Conservation (phyloP, 129 eudicot genomes). For the Tanacetum coccineum region DNA sequence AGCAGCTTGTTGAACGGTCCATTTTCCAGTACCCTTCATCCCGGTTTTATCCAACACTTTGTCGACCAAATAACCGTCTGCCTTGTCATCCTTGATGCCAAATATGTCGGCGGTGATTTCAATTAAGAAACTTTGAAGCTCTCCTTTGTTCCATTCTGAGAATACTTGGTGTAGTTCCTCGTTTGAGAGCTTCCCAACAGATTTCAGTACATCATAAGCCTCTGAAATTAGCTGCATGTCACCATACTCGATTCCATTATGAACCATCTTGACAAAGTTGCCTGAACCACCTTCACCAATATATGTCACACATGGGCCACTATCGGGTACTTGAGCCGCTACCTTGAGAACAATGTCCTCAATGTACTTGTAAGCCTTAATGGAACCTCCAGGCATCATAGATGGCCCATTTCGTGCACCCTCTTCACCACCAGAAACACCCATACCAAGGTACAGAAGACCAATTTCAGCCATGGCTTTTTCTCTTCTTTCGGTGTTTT, state of each 20-base stretch:
- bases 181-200: constrained; percentile 51
- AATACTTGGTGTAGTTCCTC: constrained; percentile 47
- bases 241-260: constrained; percentile 63
- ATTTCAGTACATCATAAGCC: constrained; percentile 57
- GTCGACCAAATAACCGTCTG: constrained; percentile 54
- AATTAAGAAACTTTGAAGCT: constrained; percentile 52
- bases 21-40: constrained; percentile 65
- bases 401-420: constrained; percentile 63
- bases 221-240: constrained; percentile 66
- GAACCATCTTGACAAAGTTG: constrained; percentile 61
- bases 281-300: constrained; percentile 61
- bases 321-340: constrained; percentile 60
- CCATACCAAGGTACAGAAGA: constrained; percentile 65
- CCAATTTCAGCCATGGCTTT: constrained; percentile 54
- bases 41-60: constrained; percentile 64
- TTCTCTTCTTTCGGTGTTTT: constrained; percentile 61
- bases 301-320: constrained; percentile 65
- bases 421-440: constrained; percentile 69
- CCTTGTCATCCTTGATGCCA: constrained; percentile 59
- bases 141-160: constrained; percentile 59
- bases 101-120: constrained; percentile 63
- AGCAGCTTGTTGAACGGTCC: constrained; percentile 71
- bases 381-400: constrained; percentile 61
- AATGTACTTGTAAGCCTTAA: constrained; percentile 54
- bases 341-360: constrained; percentile 53